These are phyloP conservation scores for Neopestalotiopsis sp. DNA, from an alignment of 2,329 filamentous ascomycete species.

Conservation along the genomic window DNA sequence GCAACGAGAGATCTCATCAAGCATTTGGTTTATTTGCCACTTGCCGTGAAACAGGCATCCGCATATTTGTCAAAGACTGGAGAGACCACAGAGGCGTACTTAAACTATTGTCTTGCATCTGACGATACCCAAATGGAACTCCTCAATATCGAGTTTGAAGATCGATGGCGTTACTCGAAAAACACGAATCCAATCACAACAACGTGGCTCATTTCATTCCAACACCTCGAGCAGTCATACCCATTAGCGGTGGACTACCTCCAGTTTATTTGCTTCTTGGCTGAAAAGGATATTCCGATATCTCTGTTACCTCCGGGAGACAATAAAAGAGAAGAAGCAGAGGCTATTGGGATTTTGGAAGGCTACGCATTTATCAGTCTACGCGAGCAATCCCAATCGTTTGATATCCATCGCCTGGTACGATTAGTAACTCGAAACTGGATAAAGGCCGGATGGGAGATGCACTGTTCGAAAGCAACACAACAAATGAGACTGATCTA, in stretches of 20 bases:
- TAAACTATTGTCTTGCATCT: slow-evolving; percentile 28
- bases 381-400: slow-evolving; percentile 21
- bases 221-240: slow-evolving; percentile 30
- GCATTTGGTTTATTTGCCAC: slow-evolving; percentile 26
- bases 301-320: slow-evolving; percentile 10
- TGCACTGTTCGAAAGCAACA: slow-evolving; percentile 13
- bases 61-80: slow-evolving; percentile 34
- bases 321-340: not conserved
- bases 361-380: slow-evolving; percentile 35
- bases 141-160: slow-evolving; percentile 37
- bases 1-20: slow-evolving; percentile 31
- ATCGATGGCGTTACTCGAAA: slow-evolving; percentile 30
- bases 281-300: slow-evolving; percentile 24
- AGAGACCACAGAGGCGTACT: slow-evolving; percentile 31
- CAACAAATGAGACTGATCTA: not conserved
- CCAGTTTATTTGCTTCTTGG: slow-evolving; percentile 30
- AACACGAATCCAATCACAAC: slow-evolving; percentile 34
- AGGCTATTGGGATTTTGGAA: slow-evolving; percentile 21
- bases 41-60: not conserved
- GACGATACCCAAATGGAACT: slow-evolving; percentile 27
- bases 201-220: slow-evolving; percentile 42
- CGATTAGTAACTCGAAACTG: slow-evolving; percentile 22
- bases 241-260: slow-evolving; percentile 34
- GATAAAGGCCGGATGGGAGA: slow-evolving; percentile 14
- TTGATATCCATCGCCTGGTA: slow-evolving; percentile 31